phyloP scores from a whole-genome alignment of 2,329 filamentous ascomycete genomes.

The Aspergillus alliaceus region DNA sequence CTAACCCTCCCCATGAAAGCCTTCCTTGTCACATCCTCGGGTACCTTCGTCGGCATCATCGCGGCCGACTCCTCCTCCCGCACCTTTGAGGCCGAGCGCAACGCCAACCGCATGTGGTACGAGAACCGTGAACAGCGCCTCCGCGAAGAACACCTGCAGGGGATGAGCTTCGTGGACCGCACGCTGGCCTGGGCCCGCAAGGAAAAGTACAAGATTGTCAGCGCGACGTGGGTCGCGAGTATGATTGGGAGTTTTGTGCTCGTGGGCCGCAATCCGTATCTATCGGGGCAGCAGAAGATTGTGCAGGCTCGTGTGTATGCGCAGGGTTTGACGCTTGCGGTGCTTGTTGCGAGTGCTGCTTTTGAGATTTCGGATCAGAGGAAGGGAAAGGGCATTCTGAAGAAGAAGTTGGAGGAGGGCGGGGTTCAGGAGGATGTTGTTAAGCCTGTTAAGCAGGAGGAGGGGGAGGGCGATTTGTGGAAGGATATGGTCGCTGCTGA shows the following conservation, averaged over 20 bases:
- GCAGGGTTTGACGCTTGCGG: constrained; percentile 81
- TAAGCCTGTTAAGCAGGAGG: constrained; percentile 83
- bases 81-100: constrained; percentile 66
- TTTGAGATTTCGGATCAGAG: constrained; percentile 81
- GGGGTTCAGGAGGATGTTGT: constrained; percentile 78
- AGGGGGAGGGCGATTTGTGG: constrained; percentile 90
- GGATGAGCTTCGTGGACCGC: constrained; percentile 60
- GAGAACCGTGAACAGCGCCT: constrained; percentile 61
- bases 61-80: constrained; percentile 75
- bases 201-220: constrained; percentile 85
- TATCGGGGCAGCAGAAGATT: constrained; percentile 78
- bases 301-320: constrained; percentile 95
- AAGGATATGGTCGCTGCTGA: constrained; percentile 56
- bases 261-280: constrained; percentile 74
- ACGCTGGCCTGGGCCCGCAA: constrained; percentile 71
- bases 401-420: constrained; percentile 68
- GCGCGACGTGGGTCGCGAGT: constrained; percentile 75
- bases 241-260: constrained; percentile 74
- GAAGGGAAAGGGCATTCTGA: constrained; percentile 57
- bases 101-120: constrained; percentile 67
- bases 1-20: constrained; percentile 87
- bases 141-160: constrained; percentile 53
- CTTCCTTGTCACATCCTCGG: constrained; percentile 80
- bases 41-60: constrained; percentile 86
- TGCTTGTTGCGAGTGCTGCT: constrained; percentile 76